These are phyloP conservation scores for Wickerhamiella hasegawae DNA, from an alignment of 805 yeast species.

Conservation along the genomic window DNA sequence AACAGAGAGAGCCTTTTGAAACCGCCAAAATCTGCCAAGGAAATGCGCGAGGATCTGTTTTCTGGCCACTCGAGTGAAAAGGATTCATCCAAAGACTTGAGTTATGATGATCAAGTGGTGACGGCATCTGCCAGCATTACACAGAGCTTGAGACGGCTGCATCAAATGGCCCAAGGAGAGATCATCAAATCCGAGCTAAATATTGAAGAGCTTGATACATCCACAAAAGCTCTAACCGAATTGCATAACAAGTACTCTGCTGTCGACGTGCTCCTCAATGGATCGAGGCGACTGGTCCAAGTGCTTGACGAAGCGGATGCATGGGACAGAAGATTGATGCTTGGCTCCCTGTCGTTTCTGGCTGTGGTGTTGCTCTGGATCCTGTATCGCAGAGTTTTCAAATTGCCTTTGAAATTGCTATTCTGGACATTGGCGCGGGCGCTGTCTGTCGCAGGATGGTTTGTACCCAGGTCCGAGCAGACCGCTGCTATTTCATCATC, in stretches of 20 bases:
- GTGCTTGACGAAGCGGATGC: slow-evolving; percentile 26
- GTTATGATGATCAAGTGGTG: slow-evolving; percentile 5
- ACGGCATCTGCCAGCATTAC: slow-evolving; percentile 18
- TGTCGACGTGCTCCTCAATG: slow-evolving; percentile 23
- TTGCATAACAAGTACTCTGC: slow-evolving; percentile 23
- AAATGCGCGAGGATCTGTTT: not conserved
- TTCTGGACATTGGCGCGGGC: too few species aligned
- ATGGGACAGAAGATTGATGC: slow-evolving; percentile 25
- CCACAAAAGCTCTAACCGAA: slow-evolving; percentile 20
- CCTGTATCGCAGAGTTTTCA: slow-evolving; percentile 24
- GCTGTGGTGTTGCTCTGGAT: slow-evolving; percentile 23
- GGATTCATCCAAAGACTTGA: not conserved
- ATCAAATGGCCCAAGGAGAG: slow-evolving; percentile 24
- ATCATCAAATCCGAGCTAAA: slow-evolving; percentile 23
- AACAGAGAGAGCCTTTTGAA: not conserved
- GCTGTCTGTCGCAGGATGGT: too few species aligned
- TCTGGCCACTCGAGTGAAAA: not conserved
- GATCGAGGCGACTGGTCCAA: slow-evolving; percentile 22
- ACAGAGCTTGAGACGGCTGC: slow-evolving; percentile 19
- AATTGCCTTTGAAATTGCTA: slow-evolving; percentile 21
- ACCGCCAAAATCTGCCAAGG: not conserved
- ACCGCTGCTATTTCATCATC: too few species aligned
- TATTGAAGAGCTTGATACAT: slow-evolving; percentile 24
- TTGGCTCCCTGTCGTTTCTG: slow-evolving; percentile 23
- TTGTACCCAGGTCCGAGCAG: too few species aligned